phyloP scores from a whole-genome alignment of 768 basidiomycete species.

The Boletus rufocinnamomeus region DNA sequence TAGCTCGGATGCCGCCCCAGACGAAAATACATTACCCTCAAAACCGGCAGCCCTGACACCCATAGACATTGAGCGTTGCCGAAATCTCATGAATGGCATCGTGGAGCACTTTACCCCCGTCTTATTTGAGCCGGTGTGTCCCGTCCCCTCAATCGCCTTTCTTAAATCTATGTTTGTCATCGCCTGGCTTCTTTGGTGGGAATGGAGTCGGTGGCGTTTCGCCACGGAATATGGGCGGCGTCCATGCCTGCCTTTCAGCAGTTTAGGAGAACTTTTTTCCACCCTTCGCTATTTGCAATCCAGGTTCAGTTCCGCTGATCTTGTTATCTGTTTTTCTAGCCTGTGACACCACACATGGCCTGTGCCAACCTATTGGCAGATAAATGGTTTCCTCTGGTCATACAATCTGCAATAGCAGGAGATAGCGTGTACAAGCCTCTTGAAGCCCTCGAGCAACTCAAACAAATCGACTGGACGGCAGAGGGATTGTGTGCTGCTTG shows the following conservation, averaged over 20 bases:
- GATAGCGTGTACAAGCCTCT: conserved; percentile 70
- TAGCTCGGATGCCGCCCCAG: conserved; percentile 26
- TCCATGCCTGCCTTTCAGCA: background rate
- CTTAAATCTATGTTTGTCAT: background rate
- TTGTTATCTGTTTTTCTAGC: conserved; percentile 15
- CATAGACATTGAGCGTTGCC: conserved; percentile 44
- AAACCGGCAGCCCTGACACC: conserved; percentile 26
- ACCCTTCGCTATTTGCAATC: background rate
- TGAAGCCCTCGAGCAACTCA: conserved; percentile 66
- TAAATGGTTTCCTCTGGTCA: conserved; percentile 71
- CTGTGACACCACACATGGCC: conserved; percentile 67
- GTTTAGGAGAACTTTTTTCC: background rate
- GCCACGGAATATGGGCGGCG: background rate
- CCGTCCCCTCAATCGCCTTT: background rate
- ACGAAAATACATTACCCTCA: background rate
- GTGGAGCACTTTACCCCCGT: conserved; percentile 72
- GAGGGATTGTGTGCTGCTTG: conserved; percentile 63
- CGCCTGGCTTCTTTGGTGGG: background rate
- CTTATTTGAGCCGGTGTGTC: conserved; percentile 61
- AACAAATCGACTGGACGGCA: conserved; percentile 56
- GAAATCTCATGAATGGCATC: conserved; percentile 51
- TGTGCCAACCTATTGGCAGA: conserved; percentile 76
- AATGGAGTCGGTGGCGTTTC: background rate
- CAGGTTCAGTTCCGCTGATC: background rate
- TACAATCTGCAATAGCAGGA: conserved; percentile 60